A percentile compares a stretch with the other conserved stretches of the same genome.
Conservation (phyloP, 2,329 filamentous ascomycete genomes). For the Ophiocordyceps robertsii region DNA sequence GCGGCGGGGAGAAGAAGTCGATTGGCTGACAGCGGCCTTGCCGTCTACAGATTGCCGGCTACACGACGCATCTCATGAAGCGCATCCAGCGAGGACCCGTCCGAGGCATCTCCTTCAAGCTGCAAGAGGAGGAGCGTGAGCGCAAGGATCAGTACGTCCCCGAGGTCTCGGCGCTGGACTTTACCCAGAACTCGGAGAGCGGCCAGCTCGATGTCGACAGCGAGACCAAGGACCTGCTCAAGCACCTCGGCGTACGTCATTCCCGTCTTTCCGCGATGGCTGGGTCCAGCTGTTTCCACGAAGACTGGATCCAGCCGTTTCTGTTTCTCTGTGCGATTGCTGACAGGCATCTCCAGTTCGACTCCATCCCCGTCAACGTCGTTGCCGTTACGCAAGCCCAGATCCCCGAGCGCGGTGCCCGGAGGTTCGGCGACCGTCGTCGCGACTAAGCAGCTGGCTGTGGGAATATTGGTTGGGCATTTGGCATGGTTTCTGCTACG, state of each 20-base stretch:
- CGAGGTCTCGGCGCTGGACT: slow-evolving; percentile 96
- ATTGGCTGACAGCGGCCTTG: slow-evolving; percentile 7
- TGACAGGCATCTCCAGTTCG: slow-evolving; percentile 54
- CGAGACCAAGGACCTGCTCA: slow-evolving; percentile 98
- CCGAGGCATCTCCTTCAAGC: slow-evolving; percentile 99
- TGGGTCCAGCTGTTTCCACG: not conserved
- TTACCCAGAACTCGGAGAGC: slow-evolving; percentile 75
- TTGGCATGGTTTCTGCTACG: slow-evolving; percentile 28
- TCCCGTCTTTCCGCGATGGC: not conserved
- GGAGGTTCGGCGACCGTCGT: slow-evolving; percentile 59
- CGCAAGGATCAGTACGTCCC: slow-evolving; percentile 99
- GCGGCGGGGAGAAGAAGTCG: not conserved
- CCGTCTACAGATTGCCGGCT: slow-evolving; percentile 71
- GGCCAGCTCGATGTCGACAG: slow-evolving; percentile 89
- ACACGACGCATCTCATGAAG: slow-evolving; percentile 99
- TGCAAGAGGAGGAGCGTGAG: slow-evolving; percentile 99
- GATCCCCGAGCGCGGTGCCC: slow-evolving; percentile 62
- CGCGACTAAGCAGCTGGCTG: slow-evolving; percentile 17
- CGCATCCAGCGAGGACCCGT: slow-evolving; percentile 98
- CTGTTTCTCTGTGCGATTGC: slow-evolving; percentile 1
- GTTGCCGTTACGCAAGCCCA: slow-evolving; percentile 82
- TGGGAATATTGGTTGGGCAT: slow-evolving; percentile 28
- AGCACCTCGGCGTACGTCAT: slow-evolving; percentile 88
- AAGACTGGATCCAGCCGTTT: not conserved
- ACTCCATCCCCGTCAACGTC: slow-evolving; percentile 94